Evolutionary conservation across 2,329 filamentous ascomycete species (phyloP).

Genomic region (Talaromyces sp.): DNA sequence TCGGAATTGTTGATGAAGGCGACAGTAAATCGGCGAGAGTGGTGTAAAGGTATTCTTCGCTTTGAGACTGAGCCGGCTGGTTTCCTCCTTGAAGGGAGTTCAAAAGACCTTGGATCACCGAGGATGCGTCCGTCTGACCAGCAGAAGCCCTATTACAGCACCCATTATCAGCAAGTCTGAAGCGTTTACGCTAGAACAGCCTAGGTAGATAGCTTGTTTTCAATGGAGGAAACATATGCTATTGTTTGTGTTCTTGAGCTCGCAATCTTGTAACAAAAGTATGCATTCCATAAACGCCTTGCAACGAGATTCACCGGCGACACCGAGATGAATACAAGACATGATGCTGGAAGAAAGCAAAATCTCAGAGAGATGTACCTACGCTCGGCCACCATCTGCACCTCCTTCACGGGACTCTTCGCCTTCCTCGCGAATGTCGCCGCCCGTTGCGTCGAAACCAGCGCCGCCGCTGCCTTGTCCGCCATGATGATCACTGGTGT

Average conservation of each 20-base stretch:
- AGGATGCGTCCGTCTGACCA: slow-evolving; percentile 65
- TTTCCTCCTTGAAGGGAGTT: slow-evolving; percentile 66
- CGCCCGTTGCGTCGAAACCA: slow-evolving; percentile 80
- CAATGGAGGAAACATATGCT: slow-evolving; percentile 7
- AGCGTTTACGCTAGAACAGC: slow-evolving; percentile 14
- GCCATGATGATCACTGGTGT: slow-evolving; percentile 56
- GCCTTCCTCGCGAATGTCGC: slow-evolving; percentile 87
- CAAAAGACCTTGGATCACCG: slow-evolving; percentile 83
- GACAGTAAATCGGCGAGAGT: slow-evolving; percentile 82
- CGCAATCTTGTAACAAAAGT: slow-evolving; percentile 8
- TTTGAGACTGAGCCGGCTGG: slow-evolving; percentile 44
- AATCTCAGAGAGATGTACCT: slow-evolving; percentile 63
- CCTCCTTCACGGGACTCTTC: slow-evolving; percentile 85
- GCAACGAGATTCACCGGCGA: slow-evolving; percentile 6
- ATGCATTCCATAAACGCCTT: slow-evolving; percentile 18
- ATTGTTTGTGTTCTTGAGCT: slow-evolving; percentile 15
- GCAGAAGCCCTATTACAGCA: slow-evolving; percentile 54
- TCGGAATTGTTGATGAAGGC: slow-evolving; percentile 71
- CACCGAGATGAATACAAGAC: neutral
- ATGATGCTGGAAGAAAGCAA: neutral
- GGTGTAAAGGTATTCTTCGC: slow-evolving; percentile 67
- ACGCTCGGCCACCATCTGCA: slow-evolving; percentile 97
- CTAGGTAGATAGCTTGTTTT: slow-evolving; percentile 13
- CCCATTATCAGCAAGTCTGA: slow-evolving; percentile 19
- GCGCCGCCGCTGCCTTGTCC: slow-evolving; percentile 71